These are phyloP conservation scores for Lipomyces mesembrius DNA, from an alignment of 805 yeast species.

Conservation along the genomic window DNA sequence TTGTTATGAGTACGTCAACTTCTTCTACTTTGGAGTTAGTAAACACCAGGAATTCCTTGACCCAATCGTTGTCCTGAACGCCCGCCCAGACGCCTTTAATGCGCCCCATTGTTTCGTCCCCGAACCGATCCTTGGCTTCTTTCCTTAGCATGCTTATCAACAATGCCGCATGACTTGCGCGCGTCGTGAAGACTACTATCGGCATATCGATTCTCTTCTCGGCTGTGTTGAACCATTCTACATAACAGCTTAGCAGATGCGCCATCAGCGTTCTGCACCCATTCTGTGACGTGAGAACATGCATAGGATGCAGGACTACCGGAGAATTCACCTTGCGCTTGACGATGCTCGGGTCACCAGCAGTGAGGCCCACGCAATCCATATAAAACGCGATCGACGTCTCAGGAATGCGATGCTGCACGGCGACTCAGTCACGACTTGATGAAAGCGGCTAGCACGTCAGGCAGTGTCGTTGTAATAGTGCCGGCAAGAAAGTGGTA, in stretches of 20 bases:
- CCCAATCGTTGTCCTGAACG: constrained; percentile 6
- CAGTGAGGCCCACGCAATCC: constrained; percentile 3
- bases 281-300: neutral
- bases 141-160: neutral
- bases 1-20: constrained; percentile 11
- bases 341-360: neutral
- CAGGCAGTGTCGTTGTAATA: neutral
- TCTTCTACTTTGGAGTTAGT: constrained; percentile 6
- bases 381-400: constrained; percentile 6
- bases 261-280: constrained; percentile 8
- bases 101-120: neutral
- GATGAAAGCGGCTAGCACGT: neutral
- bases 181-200: constrained; percentile 9
- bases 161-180: neutral
- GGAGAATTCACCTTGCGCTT: constrained; percentile 6
- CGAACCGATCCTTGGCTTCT: neutral
- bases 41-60: neutral
- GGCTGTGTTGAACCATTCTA: neutral
- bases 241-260: neutral
- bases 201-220: neutral
- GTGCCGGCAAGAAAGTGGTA: constrained; percentile 12
- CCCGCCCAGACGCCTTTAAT: neutral
- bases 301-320: constrained; percentile 10
- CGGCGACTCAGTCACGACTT: neutral
- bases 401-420: constrained; percentile 17